These are phyloP conservation scores for Tulasnella sp. DNA, from an alignment of 768 basidiomycete species.

Conservation along the genomic window DNA sequence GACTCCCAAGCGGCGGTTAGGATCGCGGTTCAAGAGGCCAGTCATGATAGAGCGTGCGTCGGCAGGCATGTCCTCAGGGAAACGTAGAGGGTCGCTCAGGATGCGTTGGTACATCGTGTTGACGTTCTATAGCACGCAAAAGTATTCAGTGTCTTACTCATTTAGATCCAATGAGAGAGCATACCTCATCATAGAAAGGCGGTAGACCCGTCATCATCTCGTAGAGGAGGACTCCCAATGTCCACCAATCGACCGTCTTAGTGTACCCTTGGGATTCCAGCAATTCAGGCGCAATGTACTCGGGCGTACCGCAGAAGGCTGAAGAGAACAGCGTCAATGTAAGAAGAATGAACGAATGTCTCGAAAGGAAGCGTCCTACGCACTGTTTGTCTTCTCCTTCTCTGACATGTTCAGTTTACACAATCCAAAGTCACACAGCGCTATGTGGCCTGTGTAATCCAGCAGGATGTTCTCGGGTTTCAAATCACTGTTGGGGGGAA, in stretches of 20 bases:
- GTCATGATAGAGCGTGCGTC: conserved; percentile 87
- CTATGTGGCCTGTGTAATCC: conserved; percentile 96
- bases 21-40: conserved; percentile 81
- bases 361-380: conserved; percentile 22
- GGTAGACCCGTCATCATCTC: conserved; percentile 96
- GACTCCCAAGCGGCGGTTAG: conserved; percentile 76
- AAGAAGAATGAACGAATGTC: conserved; percentile 1
- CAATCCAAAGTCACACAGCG: conserved; percentile 93
- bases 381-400: conserved; percentile 93
- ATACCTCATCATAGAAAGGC: conserved; percentile 87
- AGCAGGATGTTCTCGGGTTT: conserved; percentile 98
- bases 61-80: conserved; percentile 75
- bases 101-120: conserved; percentile 97
- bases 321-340: neutral
- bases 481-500: conserved; percentile 49
- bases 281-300: conserved; percentile 98
- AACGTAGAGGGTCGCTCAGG: conserved; percentile 81
- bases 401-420: conserved; percentile 97
- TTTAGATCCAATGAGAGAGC: no score
- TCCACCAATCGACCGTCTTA: conserved; percentile 99
- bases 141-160: no score
- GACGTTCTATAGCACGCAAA: conserved; percentile 61
- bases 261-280: conserved; percentile 95
- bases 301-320: conserved; percentile 98
- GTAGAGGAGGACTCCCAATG: conserved; percentile 92